Evolutionary conservation across 805 yeast genomes (phyloP).

Genomic region (Starmerella roubikii): DNA sequence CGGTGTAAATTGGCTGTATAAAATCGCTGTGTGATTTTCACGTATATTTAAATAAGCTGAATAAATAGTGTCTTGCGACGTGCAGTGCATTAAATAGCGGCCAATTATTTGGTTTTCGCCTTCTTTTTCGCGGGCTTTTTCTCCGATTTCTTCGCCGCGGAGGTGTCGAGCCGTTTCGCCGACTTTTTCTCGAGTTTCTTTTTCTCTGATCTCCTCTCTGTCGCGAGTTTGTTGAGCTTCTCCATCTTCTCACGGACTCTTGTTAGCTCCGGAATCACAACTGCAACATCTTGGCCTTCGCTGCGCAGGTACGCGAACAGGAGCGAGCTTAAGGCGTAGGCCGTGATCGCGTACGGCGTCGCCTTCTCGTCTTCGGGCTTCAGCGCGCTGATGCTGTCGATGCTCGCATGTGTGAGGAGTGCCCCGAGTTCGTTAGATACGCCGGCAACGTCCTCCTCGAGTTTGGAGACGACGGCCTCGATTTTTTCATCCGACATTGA

Average conservation of each 20-base stretch:
- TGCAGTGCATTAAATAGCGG: too few relatives aligned
- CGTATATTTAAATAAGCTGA: too few relatives aligned
- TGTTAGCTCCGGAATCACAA: constrained; percentile 33
- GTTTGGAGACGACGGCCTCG: constrained; percentile 10
- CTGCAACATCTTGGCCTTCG: constrained; percentile 41
- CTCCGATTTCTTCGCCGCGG: too few relatives aligned
- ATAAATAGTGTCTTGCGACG: too few relatives aligned
- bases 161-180: not conserved
- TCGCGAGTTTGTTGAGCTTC: not conserved
- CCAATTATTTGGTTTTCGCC: constrained; percentile 1
- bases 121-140: not conserved
- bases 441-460: constrained; percentile 14
- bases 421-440: constrained; percentile 12
- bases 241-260: constrained; percentile 34
- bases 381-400: constrained; percentile 16
- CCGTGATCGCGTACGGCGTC: constrained; percentile 19
- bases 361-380: constrained; percentile 6
- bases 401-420: constrained; percentile 9
- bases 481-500: constrained; percentile 8
- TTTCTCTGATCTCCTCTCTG: not conserved
- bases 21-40: too few relatives aligned
- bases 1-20: too few relatives aligned
- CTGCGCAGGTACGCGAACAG: constrained; percentile 47
- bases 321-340: constrained; percentile 44
- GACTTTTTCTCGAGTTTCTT: too few relatives aligned